Percentiles rank a stretch among this genome's conserved stretches.
Evolutionary conservation across 805 yeast genomes (phyloP).

Genomic region (Lachancea kluyveri): DNA sequence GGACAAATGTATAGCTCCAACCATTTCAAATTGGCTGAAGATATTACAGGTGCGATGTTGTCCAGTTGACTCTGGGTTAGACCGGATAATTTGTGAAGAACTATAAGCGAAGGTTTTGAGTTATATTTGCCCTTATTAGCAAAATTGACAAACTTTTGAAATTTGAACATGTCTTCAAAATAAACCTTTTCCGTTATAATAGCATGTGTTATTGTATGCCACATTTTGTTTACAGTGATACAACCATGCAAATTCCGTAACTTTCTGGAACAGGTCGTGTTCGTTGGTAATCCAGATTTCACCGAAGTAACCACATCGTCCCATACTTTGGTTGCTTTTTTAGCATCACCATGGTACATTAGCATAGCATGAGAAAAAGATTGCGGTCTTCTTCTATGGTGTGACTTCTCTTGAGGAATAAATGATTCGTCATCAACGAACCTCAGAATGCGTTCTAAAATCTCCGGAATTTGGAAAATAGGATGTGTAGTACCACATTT

Average conservation of each 20-base stretch:
- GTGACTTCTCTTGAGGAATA: constrained; percentile 57
- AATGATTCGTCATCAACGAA: constrained; percentile 51
- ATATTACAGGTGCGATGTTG: constrained; percentile 32
- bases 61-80: constrained; percentile 51
- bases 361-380: constrained; percentile 63
- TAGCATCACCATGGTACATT: constrained; percentile 47
- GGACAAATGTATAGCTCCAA: constrained; percentile 85
- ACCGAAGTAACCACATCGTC: constrained; percentile 17
- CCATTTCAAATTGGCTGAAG: constrained; percentile 52
- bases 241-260: constrained; percentile 47
- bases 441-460: constrained; percentile 51
- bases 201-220: constrained; percentile 51
- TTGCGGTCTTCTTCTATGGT: constrained; percentile 61
- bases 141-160: constrained; percentile 35
- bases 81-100: constrained; percentile 58
- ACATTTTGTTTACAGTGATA: constrained; percentile 59
- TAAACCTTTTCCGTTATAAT: constrained; percentile 49
- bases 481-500: constrained; percentile 10
- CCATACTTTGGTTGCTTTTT: constrained; percentile 43
- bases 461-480: constrained; percentile 74
- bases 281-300: too few species aligned
- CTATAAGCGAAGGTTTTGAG: constrained; percentile 41
- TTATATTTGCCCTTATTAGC: constrained; percentile 11
- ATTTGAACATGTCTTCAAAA: constrained; percentile 44
- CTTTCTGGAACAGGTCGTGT: too few species aligned